phyloP scores from a whole-genome alignment of 805 yeast species.

The Yamadazyma akitaensis region DNA sequence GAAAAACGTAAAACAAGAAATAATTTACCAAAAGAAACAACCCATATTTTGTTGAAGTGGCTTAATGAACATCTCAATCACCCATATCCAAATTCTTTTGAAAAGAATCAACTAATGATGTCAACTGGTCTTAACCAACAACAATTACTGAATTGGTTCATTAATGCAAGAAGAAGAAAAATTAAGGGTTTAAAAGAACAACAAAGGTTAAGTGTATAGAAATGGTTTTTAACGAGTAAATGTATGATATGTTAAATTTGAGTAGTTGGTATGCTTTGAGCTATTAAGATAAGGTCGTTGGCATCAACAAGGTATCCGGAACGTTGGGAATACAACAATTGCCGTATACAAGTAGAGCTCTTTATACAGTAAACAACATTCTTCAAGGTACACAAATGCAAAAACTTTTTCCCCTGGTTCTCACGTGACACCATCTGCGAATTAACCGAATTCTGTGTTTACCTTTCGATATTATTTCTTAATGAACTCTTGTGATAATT shows the following conservation, averaged over 20 bases:
- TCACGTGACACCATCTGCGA: too few species aligned
- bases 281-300: too few species aligned
- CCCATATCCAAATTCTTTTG: constrained; percentile 82
- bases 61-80: constrained; percentile 67
- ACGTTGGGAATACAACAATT: too few species aligned
- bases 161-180: constrained; percentile 79
- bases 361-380: too few species aligned
- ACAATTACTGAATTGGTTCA: constrained; percentile 84
- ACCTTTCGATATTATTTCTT: background rate
- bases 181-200: constrained; percentile 49
- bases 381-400: too few species aligned
- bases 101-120: constrained; percentile 64
- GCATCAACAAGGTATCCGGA: too few species aligned
- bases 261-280: too few species aligned
- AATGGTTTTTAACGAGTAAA: background rate
- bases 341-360: too few species aligned
- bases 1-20: constrained; percentile 49
- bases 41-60: constrained; percentile 71
- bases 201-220: constrained; percentile 14
- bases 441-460: background rate
- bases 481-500: constrained; percentile 25
- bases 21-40: constrained; percentile 75
- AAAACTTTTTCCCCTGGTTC: too few species aligned
- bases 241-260: background rate
- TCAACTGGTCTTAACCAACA: constrained; percentile 77